phyloP scores from a whole-genome alignment of 345 rosid genomes.

The Brassica rapa region DNA sequence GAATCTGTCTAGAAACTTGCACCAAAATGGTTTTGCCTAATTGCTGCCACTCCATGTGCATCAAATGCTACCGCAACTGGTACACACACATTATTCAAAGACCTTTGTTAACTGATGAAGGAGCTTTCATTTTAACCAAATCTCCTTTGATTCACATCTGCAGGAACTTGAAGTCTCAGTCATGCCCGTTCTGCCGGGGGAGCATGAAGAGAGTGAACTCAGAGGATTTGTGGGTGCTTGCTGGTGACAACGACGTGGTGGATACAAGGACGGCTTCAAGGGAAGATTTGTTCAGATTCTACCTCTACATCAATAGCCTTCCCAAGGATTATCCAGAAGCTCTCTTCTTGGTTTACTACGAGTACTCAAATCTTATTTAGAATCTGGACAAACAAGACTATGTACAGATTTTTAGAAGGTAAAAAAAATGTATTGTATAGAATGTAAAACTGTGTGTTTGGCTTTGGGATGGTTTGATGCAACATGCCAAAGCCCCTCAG shows the following conservation, averaged over 20 bases:
- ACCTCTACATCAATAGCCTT: slow-evolving; percentile 76
- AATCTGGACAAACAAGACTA: slow-evolving; percentile 29
- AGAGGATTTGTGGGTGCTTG: slow-evolving; percentile 98
- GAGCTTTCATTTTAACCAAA: neutral
- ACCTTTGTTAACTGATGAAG: neutral
- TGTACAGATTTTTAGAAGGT: slow-evolving; percentile 38
- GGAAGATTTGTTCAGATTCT: slow-evolving; percentile 81
- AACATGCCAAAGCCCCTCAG: slow-evolving; percentile 33
- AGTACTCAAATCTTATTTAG: slow-evolving; percentile 51
- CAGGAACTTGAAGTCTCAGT: slow-evolving; percentile 92
- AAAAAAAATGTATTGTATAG: slow-evolving; percentile 25
- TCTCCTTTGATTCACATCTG: slow-evolving; percentile 10
- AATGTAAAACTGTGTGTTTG: slow-evolving; percentile 28
- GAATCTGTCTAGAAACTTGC: slow-evolving; percentile 96
- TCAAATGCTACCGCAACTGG: slow-evolving; percentile 98
- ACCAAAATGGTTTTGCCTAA: slow-evolving; percentile 90
- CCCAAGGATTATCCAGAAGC: slow-evolving; percentile 87
- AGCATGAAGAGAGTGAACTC: slow-evolving; percentile 95
- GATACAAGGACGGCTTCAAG: slow-evolving; percentile 64
- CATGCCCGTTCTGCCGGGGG: slow-evolving; percentile 97
- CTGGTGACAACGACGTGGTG: slow-evolving; percentile 78
- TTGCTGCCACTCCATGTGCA: slow-evolving; percentile 99
- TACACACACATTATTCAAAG: slow-evolving; percentile 31
- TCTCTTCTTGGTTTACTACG: slow-evolving; percentile 85
- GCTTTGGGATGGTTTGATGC: slow-evolving; percentile 30